A percentile compares a stretch with the other conserved stretches of the same genome.
Evolutionary conservation across 495 filamentous ascomycete species (phyloP).

Genomic region (Mytilinidion resinicola): DNA sequence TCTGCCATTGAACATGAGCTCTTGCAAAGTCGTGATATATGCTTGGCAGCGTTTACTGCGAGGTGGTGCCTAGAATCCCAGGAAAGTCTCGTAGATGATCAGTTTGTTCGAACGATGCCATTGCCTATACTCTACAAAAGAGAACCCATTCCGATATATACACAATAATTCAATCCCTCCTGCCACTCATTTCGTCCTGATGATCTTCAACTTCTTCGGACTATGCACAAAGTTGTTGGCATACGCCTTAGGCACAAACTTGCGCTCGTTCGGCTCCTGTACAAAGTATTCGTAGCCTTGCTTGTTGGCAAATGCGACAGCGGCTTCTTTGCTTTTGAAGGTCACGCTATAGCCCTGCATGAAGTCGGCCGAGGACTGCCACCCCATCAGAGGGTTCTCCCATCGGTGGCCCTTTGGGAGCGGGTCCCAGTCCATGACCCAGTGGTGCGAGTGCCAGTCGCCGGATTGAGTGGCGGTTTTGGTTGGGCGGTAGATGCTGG

Average conservation of each 20-base stretch:
- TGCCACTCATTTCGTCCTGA: conserved; percentile 71
- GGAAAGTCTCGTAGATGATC: too few relatives aligned
- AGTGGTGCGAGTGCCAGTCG: conserved; percentile 70
- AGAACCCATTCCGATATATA: too few relatives aligned
- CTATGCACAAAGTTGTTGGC: conserved; percentile 91
- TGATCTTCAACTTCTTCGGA: conserved; percentile 79
- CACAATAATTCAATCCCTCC: too few relatives aligned
- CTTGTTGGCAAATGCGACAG: conserved; percentile 92
- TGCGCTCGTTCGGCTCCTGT: conserved; percentile 87
- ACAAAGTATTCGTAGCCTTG: conserved; percentile 99
- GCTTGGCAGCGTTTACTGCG: too few relatives aligned
- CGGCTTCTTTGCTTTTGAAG: conserved; percentile 93
- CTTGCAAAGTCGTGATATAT: too few relatives aligned
- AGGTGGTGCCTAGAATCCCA: too few relatives aligned
- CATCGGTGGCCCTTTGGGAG: conserved; percentile 82
- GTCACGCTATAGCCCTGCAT: conserved; percentile 87
- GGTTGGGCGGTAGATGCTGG: conserved; percentile 78
- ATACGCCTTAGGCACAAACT: conserved; percentile 85
- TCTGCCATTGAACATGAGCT: too few relatives aligned
- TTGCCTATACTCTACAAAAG: too few relatives aligned
- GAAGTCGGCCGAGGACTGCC: conserved; percentile 89
- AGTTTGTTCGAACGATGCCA: too few relatives aligned
- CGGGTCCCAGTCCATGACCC: conserved; percentile 99
- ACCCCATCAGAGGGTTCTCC: conserved; percentile 98
- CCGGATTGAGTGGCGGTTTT: conserved; percentile 96